Conservation (phyloP, 1,284 basidiomycete genomes). For the Tilletia horrida region DNA sequence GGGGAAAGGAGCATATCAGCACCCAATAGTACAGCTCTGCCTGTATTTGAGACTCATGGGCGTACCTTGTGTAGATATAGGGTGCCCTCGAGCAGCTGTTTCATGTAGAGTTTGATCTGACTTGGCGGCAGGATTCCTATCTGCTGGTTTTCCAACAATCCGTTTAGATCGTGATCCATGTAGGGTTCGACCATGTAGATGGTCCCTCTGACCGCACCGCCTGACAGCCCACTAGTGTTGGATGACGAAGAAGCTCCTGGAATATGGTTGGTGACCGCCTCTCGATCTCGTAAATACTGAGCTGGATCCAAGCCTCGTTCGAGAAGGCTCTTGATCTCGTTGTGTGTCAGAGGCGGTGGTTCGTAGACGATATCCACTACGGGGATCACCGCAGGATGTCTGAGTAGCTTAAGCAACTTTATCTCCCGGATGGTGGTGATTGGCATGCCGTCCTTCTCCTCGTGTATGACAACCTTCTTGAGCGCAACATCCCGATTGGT, state of each 20-base stretch:
- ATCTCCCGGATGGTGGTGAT: slow-evolving; percentile 98
- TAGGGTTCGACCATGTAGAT: slow-evolving; percentile 97
- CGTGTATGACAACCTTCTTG: slow-evolving; percentile 92
- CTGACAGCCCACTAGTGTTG: background rate
- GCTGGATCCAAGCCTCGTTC: slow-evolving; percentile 31
- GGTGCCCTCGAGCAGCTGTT: slow-evolving; percentile 88
- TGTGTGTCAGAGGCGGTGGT: slow-evolving; percentile 19
- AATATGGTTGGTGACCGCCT: background rate
- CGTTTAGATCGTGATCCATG: slow-evolving; percentile 98
- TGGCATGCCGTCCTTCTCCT: slow-evolving; percentile 83
- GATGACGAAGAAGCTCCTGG: background rate
- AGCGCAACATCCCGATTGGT: slow-evolving; percentile 74
- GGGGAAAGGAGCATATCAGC: too few species aligned
- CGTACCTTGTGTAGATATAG: slow-evolving; percentile 87
- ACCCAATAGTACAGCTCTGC: too few species aligned
- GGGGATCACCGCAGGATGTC: slow-evolving; percentile 79
- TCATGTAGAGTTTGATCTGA: slow-evolving; percentile 91
- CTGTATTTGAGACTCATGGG: slow-evolving; percentile 18
- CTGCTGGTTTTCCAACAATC: slow-evolving; percentile 71
- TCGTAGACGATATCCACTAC: slow-evolving; percentile 82
- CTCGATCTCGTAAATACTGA: background rate
- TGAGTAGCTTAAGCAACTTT: slow-evolving; percentile 86
- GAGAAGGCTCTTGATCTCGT: slow-evolving; percentile 17
- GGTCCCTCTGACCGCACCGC: slow-evolving; percentile 57
- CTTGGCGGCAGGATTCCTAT: slow-evolving; percentile 44